These are phyloP conservation scores for Debaryomyces robertsiae DNA, from an alignment of 1,139 yeast genomes.

Conservation along the genomic window DNA sequence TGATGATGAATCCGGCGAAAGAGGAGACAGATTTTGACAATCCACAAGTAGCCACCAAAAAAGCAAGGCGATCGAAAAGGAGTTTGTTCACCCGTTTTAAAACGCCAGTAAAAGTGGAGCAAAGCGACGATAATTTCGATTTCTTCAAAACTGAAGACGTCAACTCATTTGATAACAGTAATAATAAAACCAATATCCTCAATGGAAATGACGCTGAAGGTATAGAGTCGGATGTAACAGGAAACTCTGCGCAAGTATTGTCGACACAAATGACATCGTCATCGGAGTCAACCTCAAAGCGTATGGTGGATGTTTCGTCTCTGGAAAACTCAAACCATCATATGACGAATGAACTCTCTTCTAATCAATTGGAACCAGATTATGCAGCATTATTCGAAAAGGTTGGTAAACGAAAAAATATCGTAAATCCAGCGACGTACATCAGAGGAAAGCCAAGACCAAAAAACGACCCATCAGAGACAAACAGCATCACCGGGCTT, in stretches of 20 bases:
- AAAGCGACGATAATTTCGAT: conserved; percentile 14
- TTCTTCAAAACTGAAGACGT: conserved; percentile 9
- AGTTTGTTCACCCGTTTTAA: conserved; percentile 47
- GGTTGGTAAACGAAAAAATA: conserved; percentile 45
- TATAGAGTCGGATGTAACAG: conserved; percentile 12
- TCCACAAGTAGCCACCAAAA: conserved; percentile 23
- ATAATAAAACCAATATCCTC: conserved; percentile 11
- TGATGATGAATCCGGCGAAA: conserved; percentile 1
- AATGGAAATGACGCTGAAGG: conserved; percentile 17
- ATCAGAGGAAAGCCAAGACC: conserved; percentile 25
- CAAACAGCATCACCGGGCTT: conserved; percentile 10
- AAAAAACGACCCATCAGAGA: conserved; percentile 17
- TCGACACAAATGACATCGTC: conserved; percentile 20
- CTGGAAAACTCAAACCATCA: conserved; percentile 19
- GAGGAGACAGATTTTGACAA: conserved; percentile 12
- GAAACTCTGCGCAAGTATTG: conserved; percentile 21
- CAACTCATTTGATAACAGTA: conserved; percentile 10
- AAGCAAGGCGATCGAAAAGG: conserved; percentile 36
- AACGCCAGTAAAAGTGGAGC: conserved; percentile 29
- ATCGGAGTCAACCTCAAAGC: conserved; percentile 20
- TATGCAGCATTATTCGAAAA: conserved; percentile 50
- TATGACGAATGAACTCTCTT: neutral
- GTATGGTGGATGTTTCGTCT: conserved; percentile 14
- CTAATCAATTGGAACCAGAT: conserved; percentile 35
- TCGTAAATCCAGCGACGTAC: conserved; percentile 27